Percentiles rank a stretch among this genome's conserved stretches.
phyloP scores from a whole-genome alignment of 2,329 filamentous ascomycete species.

The Penicillium sp. region DNA sequence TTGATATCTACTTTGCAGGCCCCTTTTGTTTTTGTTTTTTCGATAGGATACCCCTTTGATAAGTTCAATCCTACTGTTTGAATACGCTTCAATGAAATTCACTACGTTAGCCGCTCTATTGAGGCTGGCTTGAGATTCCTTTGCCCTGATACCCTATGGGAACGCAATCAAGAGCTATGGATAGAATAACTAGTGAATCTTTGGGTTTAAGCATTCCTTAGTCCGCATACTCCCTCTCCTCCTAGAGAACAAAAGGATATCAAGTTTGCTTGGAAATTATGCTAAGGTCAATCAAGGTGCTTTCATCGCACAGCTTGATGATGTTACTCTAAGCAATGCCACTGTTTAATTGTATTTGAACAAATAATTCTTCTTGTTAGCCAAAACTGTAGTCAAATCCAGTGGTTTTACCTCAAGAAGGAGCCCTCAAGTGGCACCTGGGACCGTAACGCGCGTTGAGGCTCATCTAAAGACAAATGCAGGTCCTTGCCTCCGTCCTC shows the following conservation, averaged over 20 bases:
- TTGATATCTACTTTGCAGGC: background rate
- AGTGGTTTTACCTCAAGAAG: background rate
- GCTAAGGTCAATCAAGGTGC: background rate
- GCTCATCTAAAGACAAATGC: background rate
- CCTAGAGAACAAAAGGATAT: background rate
- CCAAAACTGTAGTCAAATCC: background rate
- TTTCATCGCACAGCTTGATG: background rate
- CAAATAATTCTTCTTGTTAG: background rate
- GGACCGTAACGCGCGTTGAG: background rate
- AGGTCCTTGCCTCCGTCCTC: background rate
- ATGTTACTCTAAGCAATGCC: background rate
- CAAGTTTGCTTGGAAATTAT: background rate
- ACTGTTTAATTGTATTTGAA: background rate
- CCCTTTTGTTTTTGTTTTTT: background rate
- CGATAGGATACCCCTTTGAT: conserved; percentile 5
- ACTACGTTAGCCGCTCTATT: background rate
- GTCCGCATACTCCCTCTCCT: background rate
- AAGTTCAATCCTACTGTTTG: background rate
- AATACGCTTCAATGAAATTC: background rate
- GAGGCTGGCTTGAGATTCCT: background rate
- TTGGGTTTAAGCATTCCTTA: background rate
- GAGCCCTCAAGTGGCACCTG: too few relatives aligned
- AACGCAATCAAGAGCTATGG: background rate
- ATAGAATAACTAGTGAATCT: background rate
- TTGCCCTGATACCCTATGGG: background rate